Base-by-base conservation (phyloP, 1,284 basidiomycete species). In the Singerocomus inundabilis region DNA sequence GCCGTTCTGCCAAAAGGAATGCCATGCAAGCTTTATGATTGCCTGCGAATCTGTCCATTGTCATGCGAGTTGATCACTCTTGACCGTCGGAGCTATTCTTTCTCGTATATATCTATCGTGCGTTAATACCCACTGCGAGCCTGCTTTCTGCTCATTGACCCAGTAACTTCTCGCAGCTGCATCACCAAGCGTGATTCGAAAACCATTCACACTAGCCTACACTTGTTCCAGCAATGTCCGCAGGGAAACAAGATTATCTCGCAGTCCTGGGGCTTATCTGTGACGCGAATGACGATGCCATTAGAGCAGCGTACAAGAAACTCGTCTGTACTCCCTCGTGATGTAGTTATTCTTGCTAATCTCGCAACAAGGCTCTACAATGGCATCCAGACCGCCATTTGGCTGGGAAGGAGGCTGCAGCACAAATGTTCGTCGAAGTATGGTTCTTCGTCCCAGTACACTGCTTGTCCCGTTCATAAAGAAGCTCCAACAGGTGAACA, bases 351-450 rank as follows among this genome's bases (percentile, higher is more conserved):
- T 40, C 49, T 28, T n/a, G 30, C 43, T 56, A 16, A 57, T 31
- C 15, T 50, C 44, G 30, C 28, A 53, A 36, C 44, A 54, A 67
- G 66, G 66, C 64, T 45, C 52, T 70, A 18, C 67, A 62, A n/a
- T 68, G 69, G 69, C 66, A 68, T 26, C 66, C 66, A 34, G 66
- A 68, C 71, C 83, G 88, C 51, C 88, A 89, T 71, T 71, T 76
- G 45, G 74, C 47, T 15, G 61, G 56, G 5, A 68, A 68, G 54
- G 66, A 68, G 48, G 48, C 36, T n/a, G 68, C 68, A 15, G 69
- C 69, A 31, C 69, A 68, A 49, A 59, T 51, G 46, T 68, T 70
- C 48, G 63, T 68, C 39, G 56, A 70, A 41, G 66, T 68, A 51
- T 16, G 56, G 25, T 24, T 39, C 26, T 45, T 39, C 41, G 25